phyloP scores from a whole-genome alignment of 495 filamentous ascomycete species.

The Immersiella caudata region DNA sequence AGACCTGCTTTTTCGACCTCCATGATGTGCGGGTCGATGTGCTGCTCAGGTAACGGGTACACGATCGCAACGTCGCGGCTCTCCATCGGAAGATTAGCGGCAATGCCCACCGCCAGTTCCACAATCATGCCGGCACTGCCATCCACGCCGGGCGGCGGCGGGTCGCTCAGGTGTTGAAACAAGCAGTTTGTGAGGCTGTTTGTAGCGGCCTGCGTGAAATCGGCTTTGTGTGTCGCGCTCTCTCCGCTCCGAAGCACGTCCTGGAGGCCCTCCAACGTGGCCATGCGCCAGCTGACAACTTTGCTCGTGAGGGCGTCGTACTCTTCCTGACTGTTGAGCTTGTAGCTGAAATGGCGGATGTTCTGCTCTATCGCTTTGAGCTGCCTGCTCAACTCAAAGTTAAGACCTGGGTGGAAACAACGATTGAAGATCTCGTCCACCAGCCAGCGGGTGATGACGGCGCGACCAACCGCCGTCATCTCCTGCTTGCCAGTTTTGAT shows the following conservation, averaged over 20 bases:
- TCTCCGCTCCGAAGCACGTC: conserved; percentile 67
- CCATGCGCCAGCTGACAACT: conserved; percentile 88
- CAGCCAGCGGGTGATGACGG: conserved; percentile 86
- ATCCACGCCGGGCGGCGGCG: conserved; percentile 74
- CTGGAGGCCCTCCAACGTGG: conserved; percentile 88
- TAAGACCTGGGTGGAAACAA: conserved; percentile 88
- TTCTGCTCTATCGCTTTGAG: conserved; percentile 89
- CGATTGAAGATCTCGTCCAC: conserved; percentile 88
- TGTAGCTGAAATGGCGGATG: conserved; percentile 73
- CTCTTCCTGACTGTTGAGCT: conserved; percentile 76
- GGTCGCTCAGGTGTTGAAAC: conserved; percentile 71
- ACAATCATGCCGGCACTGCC: conserved; percentile 87
- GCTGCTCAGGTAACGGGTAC: conserved; percentile 75
- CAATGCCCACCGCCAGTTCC: conserved; percentile 85
- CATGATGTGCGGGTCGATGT: conserved; percentile 72
- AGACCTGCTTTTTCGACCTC: conserved; percentile 74
- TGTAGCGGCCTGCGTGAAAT: conserved; percentile 69
- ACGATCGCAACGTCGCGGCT: conserved; percentile 86
- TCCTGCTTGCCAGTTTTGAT: conserved; percentile 82
- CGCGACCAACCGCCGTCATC: conserved; percentile 94
- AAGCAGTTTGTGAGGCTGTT: conserved; percentile 71
- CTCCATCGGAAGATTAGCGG: conserved; percentile 84
- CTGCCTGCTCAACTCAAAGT: conserved; percentile 70
- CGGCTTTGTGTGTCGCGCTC: conserved; percentile 61
- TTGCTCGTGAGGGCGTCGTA: conserved; percentile 85